Evolutionary conservation across 345 rosid species (phyloP), one percentile per base, ranked within the genome.

Genomic region (Durio zibethinus): DNA sequence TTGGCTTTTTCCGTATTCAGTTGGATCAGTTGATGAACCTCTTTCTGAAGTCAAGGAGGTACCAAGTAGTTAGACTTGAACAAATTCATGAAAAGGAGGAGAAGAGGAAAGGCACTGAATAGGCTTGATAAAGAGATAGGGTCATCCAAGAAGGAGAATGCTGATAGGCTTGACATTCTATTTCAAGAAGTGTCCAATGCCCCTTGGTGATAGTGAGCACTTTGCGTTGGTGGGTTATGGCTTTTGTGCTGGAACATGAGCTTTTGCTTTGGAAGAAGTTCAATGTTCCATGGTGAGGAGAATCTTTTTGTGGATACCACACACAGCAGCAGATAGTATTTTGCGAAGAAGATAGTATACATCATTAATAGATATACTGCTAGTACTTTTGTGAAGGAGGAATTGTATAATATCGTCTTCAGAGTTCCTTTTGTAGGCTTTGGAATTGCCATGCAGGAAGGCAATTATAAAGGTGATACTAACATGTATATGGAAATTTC

Each of bases 111-210:
- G 71, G 63, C 5, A 25, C 45, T 75, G 2, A 40, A 27, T 2
- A 71, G 47, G 54, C 81, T 86, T 45, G 82, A 83, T 35, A 8
- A 2, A 5, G 78, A 76, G 66, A 75, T 82, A 16, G 60, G 78
- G 31, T 35, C 68, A 52, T 43, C 81, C 0, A 12, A 74, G 56
- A 75, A 31, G 14, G 42, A 7, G 38, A 75, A 75, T 47, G 7
- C 23, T 12, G 76, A 42, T 23, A 54, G 23, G 3, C 42, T 75
- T 11, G 83, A 81, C 36, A 23, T 52, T 16, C 4, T 75, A 73
- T 86, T 84, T 62, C 73, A 53, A 74, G 81, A 85, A 75, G 50
- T 78, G 56, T 83, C 83, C 8, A 76, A 63, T 31, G 80, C 78
- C 2, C 80, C 81, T n/a, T 84, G 85, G 87, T 79, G 81, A 83